These are phyloP conservation scores for Grosmannia huntii DNA, from an alignment of 2,329 filamentous ascomycete genomes.

Conservation along the genomic window DNA sequence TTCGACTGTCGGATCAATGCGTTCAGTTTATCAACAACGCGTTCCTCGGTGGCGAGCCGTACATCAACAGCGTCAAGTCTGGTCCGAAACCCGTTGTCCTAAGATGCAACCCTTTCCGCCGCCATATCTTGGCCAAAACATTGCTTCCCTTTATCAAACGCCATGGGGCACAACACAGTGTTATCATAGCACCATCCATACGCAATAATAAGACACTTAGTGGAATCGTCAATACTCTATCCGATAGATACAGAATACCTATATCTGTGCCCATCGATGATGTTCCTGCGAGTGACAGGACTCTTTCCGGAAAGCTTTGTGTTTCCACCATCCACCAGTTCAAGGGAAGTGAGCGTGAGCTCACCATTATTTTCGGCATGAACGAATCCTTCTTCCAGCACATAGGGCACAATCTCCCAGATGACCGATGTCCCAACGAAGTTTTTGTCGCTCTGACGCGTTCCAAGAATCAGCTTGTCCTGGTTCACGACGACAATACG, in stretches of 20 bases:
- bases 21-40: not conserved
- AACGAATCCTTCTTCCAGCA: not conserved
- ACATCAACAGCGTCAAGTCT: not conserved
- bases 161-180: not conserved
- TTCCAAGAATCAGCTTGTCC: not conserved
- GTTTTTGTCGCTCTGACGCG: not conserved
- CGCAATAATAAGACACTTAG: not conserved
- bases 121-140: not conserved
- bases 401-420: not conserved
- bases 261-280: not conserved
- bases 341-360: not conserved
- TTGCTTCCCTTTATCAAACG: not conserved
- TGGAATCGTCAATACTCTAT: not conserved
- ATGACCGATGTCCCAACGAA: conserved; percentile 1
- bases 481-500: not conserved
- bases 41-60: not conserved
- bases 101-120: not conserved
- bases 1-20: not conserved
- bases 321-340: conserved; percentile 2
- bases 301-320: not conserved
- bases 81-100: not conserved
- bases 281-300: not conserved
- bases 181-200: not conserved
- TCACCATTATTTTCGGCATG: not conserved
- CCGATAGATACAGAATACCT: not conserved